Evolutionary conservation across 1,139 yeast species (phyloP).

Genomic region (Spencermartinsiella ligniputridi): DNA sequence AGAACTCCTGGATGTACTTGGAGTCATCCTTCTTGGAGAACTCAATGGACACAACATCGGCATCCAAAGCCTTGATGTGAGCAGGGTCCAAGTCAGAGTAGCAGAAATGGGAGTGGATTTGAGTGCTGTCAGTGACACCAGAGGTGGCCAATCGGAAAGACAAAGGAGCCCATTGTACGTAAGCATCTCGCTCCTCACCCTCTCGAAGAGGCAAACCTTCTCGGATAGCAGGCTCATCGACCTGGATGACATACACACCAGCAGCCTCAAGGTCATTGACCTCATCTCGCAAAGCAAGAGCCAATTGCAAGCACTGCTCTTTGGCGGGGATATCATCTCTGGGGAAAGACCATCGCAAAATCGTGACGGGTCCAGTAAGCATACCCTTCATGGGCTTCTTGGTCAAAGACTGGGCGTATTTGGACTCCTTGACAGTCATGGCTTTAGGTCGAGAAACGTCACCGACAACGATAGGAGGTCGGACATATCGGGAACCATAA

Average conservation of each 20-base stretch:
- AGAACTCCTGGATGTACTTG: conserved; percentile 94
- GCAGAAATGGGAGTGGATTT: conserved; percentile 99
- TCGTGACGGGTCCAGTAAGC: conserved; percentile 99
- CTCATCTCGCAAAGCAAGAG: conserved; percentile 97
- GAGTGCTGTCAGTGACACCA: conserved; percentile 92
- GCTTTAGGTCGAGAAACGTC: conserved; percentile 98
- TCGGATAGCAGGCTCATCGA: conserved; percentile 99
- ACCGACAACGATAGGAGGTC: conserved; percentile 99
- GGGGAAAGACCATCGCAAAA: conserved; percentile 99
- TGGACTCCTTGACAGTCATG: conserved; percentile 98
- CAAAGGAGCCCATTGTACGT: conserved; percentile 98
- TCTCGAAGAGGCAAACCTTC: conserved; percentile 99
- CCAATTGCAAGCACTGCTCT: conserved; percentile 95
- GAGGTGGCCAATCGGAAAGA: conserved; percentile 99
- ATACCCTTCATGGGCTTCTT: conserved; percentile 98
- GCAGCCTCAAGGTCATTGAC: conserved; percentile 97
- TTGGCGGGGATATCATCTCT: conserved; percentile 95
- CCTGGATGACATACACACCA: conserved; percentile 96
- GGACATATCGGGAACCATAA: conserved; percentile 98
- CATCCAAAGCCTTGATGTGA: conserved; percentile 99
- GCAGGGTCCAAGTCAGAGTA: conserved; percentile 99
- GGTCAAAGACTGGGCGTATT: conserved; percentile 96
- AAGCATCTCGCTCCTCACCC: conserved; percentile 93
- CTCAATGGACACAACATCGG: conserved; percentile 98
- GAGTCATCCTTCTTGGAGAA: conserved; percentile 99